A percentile compares a stretch with the other conserved stretches of the same genome.
Conservation (phyloP, 2,329 filamentous ascomycete species). For the Venturia asperata region DNA sequence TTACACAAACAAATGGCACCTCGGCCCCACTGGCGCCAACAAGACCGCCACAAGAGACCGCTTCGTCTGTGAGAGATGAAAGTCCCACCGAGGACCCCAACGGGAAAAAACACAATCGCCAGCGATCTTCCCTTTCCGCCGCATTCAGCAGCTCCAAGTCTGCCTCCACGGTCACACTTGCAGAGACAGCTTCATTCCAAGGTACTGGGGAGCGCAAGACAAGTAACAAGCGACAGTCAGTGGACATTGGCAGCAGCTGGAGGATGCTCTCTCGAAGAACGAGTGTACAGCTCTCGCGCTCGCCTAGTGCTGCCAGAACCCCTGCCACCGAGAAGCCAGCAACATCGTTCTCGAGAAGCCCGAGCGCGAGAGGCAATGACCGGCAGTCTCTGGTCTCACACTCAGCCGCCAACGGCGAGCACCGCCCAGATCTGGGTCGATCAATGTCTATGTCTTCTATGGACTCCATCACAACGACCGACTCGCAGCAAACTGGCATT, state of each 20-base stretch:
- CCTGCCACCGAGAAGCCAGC: slow-evolving; percentile 1
- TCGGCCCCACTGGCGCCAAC: not conserved
- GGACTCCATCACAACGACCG: not conserved
- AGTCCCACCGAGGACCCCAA: not conserved
- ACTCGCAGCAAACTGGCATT: slow-evolving; percentile 33
- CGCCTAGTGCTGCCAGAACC: not conserved
- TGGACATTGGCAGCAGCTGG: slow-evolving; percentile 1
- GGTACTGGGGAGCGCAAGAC: not conserved
- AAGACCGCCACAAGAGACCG: not conserved
- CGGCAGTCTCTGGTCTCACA: not conserved
- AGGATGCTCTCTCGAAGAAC: not conserved
- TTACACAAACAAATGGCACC: not conserved
- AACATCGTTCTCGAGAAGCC: not conserved
- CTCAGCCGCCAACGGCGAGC: slow-evolving; percentile 26
- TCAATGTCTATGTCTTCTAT: slow-evolving; percentile 15
- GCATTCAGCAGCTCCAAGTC: not conserved
- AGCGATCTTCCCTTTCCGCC: slow-evolving; percentile 13
- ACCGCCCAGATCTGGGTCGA: slow-evolving; percentile 4
- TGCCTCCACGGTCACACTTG: slow-evolving; percentile 1
- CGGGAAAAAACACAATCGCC: not conserved
- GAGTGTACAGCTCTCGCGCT: slow-evolving; percentile 1
- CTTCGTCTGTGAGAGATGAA: not conserved
- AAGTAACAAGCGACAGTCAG: not conserved
- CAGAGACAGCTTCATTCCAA: slow-evolving; percentile 6
- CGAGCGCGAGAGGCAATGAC: slow-evolving; percentile 6